Conservation (phyloP, 1,284 basidiomycete genomes). For the Rhodotorula sp. region DNA sequence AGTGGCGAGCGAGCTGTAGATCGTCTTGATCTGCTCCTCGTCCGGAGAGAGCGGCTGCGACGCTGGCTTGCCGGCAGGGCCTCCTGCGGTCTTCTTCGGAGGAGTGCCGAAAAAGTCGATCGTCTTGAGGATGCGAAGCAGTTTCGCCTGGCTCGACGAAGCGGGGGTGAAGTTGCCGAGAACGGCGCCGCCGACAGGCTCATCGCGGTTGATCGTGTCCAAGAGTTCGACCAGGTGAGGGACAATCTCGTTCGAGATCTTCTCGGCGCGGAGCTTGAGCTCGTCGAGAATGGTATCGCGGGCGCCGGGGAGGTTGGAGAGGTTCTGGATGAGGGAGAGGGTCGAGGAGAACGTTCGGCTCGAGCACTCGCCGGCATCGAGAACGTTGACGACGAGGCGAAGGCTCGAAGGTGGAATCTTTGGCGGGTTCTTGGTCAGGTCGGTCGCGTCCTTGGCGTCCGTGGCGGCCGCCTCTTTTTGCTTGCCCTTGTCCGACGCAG, state of each 20-base stretch:
- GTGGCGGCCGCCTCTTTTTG: background rate
- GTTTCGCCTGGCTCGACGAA: slow-evolving; percentile 87
- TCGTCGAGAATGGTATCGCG: slow-evolving; percentile 84
- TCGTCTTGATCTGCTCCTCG: slow-evolving; percentile 71
- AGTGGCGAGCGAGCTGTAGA: slow-evolving; percentile 86
- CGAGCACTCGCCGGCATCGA: slow-evolving; percentile 93
- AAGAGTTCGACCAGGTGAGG: slow-evolving; percentile 75
- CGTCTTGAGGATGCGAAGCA: slow-evolving; percentile 87
- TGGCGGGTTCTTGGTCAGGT: slow-evolving; percentile 61
- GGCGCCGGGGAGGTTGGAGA: slow-evolving; percentile 81
- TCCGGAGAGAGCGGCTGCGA: slow-evolving; percentile 55
- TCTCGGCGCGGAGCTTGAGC: slow-evolving; percentile 76
- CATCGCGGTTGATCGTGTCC: slow-evolving; percentile 60
- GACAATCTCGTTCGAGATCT: slow-evolving; percentile 72
- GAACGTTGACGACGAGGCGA: slow-evolving; percentile 85
- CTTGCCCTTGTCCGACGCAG: slow-evolving; percentile 31
- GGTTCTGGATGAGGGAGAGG: slow-evolving; percentile 80
- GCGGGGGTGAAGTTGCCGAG: slow-evolving; percentile 84
- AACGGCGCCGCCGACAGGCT: slow-evolving; percentile 62
- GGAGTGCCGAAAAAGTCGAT: slow-evolving; percentile 92
- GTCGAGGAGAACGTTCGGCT: slow-evolving; percentile 89
- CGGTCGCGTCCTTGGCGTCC: slow-evolving; percentile 2
- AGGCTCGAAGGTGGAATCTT: slow-evolving; percentile 77
- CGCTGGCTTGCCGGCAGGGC: slow-evolving; percentile 52
- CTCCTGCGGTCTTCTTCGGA: slow-evolving; percentile 24